These are phyloP conservation scores for Drosera capensis DNA, from an alignment of 148 eudicot species.

Conservation along the genomic window DNA sequence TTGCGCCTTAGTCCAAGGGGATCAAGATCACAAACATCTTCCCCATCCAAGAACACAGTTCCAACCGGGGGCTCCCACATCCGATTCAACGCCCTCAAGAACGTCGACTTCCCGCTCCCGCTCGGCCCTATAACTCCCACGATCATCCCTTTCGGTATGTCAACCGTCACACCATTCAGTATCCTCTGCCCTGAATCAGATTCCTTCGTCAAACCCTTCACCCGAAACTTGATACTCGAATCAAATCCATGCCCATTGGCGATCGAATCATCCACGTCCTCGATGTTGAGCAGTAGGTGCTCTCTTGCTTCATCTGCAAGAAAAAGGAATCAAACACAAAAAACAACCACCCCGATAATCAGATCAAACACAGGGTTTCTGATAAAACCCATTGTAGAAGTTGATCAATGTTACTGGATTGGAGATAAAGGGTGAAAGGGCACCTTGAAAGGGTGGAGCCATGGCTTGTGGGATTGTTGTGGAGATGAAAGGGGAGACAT, in stretches of 20 bases:
- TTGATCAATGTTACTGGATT: too few species aligned
- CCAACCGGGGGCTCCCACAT: constrained; percentile 1
- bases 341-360: too few species aligned
- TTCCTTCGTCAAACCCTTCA: background rate
- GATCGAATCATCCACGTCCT: background rate
- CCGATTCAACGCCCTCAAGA: constrained; percentile 1
- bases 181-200: background rate
- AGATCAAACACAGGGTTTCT: too few species aligned
- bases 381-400: too few species aligned
- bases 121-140: constrained; percentile 2
- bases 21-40: background rate
- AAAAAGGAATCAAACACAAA: too few species aligned
- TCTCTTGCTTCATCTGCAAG: background rate
- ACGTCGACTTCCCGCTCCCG: constrained; percentile 3
- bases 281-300: background rate
- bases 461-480: background rate
- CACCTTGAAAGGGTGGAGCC: too few species aligned
- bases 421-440: too few species aligned
- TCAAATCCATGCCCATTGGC: background rate
- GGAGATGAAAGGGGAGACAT: background rate
- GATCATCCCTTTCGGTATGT: background rate
- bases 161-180: background rate
- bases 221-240: background rate
- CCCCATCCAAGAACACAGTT: background rate
- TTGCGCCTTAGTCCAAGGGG: background rate